Evolutionary conservation across 2,329 filamentous ascomycete species (phyloP).

Genomic region (Paecilomyces formosus): DNA sequence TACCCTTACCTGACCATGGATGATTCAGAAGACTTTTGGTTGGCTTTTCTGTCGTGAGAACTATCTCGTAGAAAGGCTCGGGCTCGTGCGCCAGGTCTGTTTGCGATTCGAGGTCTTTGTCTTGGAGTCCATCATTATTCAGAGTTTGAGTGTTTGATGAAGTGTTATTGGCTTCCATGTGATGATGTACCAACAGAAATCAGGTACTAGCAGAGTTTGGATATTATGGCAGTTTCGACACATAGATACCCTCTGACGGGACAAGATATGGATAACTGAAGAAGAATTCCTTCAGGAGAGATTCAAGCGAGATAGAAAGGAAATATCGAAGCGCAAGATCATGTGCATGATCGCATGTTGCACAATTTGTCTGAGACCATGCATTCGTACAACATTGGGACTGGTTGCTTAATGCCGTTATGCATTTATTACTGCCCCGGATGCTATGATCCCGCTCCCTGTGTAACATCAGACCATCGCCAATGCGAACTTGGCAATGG

Average conservation of each 20-base stretch:
- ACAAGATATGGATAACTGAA: background rate
- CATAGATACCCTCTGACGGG: background rate
- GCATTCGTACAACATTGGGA: background rate
- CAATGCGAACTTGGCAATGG: background rate
- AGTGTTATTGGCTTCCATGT: background rate
- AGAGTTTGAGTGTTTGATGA: background rate
- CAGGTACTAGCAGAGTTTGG: background rate
- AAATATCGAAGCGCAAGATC: no score
- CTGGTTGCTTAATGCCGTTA: background rate
- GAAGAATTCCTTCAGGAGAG: no score
- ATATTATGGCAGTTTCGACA: background rate
- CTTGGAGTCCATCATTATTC: background rate
- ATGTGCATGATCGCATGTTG: no score
- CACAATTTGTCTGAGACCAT: background rate
- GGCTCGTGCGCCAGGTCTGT: background rate
- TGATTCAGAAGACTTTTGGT: background rate
- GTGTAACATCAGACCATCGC: background rate
- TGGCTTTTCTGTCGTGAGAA: background rate
- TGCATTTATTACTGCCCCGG: background rate
- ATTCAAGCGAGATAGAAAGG: no score
- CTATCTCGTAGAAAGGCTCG: background rate
- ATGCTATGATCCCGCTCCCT: background rate
- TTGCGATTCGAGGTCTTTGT: background rate
- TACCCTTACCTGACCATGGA: background rate
- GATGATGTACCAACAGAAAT: background rate